Evolutionary conservation across 306 rosid species (phyloP).

Genomic region (Citrullus mucosospermus): DNA sequence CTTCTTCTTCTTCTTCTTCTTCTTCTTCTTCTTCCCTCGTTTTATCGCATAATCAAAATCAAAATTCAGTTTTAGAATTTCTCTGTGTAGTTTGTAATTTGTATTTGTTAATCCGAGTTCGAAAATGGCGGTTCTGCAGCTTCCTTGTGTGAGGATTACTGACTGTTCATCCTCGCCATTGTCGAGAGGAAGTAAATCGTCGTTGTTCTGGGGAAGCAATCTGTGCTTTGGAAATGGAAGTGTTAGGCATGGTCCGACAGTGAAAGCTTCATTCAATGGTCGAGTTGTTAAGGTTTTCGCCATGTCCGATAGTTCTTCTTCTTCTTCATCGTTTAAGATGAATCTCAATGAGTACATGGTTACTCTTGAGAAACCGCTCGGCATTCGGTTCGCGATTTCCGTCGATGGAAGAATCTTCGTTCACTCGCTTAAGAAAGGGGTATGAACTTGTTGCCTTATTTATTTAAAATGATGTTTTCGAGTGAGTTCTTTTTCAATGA

Average conservation of each 20-base stretch:
- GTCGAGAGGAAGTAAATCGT: constrained; percentile 2
- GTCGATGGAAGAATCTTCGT: constrained; percentile 70
- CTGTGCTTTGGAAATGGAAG: constrained; percentile 5
- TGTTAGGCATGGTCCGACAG: background rate
- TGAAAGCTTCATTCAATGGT: constrained; percentile 10
- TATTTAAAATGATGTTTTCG: background rate
- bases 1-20: background rate
- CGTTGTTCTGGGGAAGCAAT: constrained; percentile 32
- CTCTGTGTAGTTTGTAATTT: background rate
- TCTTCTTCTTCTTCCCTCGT: no score
- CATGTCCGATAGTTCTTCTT: constrained; percentile 17
- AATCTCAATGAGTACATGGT: constrained; percentile 81
- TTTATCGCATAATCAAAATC: no score
- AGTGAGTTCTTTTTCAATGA: background rate
- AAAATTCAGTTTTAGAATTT: background rate
- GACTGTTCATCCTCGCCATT: constrained; percentile 16
- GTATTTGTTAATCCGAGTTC: background rate
- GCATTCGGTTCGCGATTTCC: constrained; percentile 77
- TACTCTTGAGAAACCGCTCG: constrained; percentile 77
- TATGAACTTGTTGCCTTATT: constrained; percentile 1
- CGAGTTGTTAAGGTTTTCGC: constrained; percentile 33
- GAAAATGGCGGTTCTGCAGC: constrained; percentile 44
- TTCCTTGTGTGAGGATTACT: constrained; percentile 16
- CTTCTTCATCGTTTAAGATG: constrained; percentile 39
- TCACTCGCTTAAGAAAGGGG: constrained; percentile 82